These are phyloP conservation scores for Boeremia exigua DNA, from an alignment of 2,329 filamentous ascomycete genomes.

Conservation along the genomic window DNA sequence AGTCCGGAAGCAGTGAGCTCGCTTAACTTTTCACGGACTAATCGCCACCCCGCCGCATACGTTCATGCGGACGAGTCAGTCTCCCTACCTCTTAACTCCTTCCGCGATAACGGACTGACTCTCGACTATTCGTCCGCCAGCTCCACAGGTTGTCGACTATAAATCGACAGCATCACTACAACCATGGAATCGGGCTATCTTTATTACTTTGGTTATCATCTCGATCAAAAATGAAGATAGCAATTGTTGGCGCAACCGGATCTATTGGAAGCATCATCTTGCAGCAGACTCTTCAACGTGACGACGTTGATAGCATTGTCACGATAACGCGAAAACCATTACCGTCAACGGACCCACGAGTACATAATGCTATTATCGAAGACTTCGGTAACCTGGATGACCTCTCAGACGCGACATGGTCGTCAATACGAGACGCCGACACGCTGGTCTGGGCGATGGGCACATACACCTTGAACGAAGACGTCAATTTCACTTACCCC, in stretches of 20 bases:
- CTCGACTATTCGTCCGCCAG: no score
- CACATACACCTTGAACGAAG: constrained; percentile 21
- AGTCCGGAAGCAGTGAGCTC: no score
- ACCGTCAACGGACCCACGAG: background rate
- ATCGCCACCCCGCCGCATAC: no score
- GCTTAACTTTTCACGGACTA: no score
- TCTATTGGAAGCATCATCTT: constrained; percentile 25
- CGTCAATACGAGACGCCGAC: constrained; percentile 21
- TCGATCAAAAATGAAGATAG: constrained; percentile 22
- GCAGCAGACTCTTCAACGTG: constrained; percentile 14
- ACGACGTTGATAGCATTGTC: constrained; percentile 22
- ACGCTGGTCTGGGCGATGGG: constrained; percentile 32
- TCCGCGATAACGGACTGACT: no score
- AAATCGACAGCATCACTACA: no score
- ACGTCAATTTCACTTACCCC: constrained; percentile 24
- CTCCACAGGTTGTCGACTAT: no score
- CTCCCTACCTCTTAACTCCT: no score
- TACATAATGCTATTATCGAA: background rate
- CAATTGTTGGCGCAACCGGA: constrained; percentile 28
- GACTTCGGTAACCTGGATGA: background rate
- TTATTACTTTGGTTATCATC: no score
- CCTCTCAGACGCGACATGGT: constrained; percentile 4
- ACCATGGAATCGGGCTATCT: no score
- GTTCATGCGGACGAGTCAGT: no score
- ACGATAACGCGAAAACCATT: constrained; percentile 7